phyloP scores from a whole-genome alignment of 768 basidiomycete species.

The Suillus tomentosus region DNA sequence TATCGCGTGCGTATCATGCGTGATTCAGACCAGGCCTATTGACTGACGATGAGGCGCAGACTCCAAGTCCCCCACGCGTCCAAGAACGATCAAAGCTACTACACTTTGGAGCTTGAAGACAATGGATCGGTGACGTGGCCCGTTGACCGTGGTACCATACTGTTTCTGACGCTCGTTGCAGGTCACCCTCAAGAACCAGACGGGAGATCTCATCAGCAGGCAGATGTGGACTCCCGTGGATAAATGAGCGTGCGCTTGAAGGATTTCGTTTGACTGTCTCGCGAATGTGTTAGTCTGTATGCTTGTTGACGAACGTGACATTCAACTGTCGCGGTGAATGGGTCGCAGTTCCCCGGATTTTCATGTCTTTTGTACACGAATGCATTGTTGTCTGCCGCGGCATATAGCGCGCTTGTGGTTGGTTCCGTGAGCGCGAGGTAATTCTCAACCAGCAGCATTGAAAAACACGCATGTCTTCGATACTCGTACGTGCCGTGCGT shows the following conservation, averaged over 20 bases:
- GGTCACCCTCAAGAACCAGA: background rate
- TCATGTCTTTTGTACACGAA: background rate
- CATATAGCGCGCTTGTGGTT: background rate
- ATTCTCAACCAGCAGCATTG: too few species aligned
- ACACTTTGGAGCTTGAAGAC: background rate
- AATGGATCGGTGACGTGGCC: background rate
- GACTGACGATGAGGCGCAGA: background rate
- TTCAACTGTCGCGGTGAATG: background rate
- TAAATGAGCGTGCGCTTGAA: background rate
- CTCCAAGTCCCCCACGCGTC: background rate
- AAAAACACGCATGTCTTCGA: too few species aligned
- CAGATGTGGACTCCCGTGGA: background rate
- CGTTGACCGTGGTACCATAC: background rate
- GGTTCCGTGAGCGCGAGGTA: too few species aligned
- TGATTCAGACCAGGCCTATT: background rate
- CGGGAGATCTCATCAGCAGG: accelerated
- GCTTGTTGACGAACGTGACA: background rate
- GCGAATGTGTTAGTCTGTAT: too few species aligned
- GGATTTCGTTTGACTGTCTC: too few species aligned
- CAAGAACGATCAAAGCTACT: too few species aligned
- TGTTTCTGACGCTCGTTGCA: background rate
- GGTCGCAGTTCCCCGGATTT: background rate
- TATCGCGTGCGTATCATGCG: background rate
- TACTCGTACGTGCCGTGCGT: too few species aligned
- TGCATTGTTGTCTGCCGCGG: background rate